Conservation (phyloP, 768 basidiomycete species). For the Rhodotorula paludigena region DNA sequence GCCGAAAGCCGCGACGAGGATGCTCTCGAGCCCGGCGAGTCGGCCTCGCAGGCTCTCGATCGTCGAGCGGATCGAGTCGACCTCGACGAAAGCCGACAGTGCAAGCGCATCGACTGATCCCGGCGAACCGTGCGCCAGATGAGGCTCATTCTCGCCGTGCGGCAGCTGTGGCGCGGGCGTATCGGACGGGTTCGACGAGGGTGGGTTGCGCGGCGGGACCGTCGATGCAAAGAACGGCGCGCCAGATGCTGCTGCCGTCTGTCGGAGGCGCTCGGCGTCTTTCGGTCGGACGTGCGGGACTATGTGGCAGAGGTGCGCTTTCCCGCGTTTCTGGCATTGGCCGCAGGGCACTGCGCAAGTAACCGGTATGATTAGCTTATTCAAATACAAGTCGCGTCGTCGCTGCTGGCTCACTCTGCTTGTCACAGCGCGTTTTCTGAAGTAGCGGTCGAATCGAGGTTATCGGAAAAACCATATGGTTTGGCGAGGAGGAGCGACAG, state of each 20-base stretch:
- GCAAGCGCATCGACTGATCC: neutral
- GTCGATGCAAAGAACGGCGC: neutral
- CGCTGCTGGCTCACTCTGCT: too few relatives aligned
- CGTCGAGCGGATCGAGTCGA: neutral
- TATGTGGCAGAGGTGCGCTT: constrained; percentile 12
- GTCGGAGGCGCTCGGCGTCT: constrained; percentile 1
- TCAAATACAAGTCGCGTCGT: too few relatives aligned
- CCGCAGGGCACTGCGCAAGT: constrained; percentile 1
- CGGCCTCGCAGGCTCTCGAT: neutral
- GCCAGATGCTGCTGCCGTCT: neutral
- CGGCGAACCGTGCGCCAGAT: neutral
- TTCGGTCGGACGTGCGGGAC: constrained; percentile 22
- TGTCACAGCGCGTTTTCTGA: constrained; percentile 19
- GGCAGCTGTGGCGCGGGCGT: too few relatives aligned
- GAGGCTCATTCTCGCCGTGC: too few relatives aligned
- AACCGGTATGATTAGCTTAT: too few relatives aligned
- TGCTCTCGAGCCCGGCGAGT: neutral
- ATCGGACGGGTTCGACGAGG: too few relatives aligned
- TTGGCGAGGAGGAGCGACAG: too few relatives aligned
- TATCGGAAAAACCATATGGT: too few relatives aligned
- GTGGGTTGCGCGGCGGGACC: too few relatives aligned
- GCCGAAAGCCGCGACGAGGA: neutral
- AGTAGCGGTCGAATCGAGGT: too few relatives aligned
- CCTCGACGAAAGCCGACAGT: neutral
- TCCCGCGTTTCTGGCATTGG: constrained; percentile 14